Conservation (phyloP, 345 rosid genomes). For the Zanthoxylum bungeanum region DNA sequence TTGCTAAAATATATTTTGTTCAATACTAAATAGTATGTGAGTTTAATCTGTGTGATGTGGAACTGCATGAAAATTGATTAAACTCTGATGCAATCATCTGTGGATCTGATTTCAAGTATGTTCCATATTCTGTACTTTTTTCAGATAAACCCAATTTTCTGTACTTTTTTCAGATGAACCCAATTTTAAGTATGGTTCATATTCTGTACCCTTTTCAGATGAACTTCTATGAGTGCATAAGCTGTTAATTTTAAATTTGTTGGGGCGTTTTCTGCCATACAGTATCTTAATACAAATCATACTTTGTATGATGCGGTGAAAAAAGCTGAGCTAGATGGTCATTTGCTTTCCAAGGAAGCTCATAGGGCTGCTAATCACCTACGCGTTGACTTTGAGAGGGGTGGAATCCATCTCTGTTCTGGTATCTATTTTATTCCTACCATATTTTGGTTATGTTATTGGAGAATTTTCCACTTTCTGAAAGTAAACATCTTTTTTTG, state of each 20-base stretch:
- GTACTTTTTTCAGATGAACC: too few species aligned
- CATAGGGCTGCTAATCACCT: slow-evolving; percentile 72
- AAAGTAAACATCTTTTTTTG: slow-evolving; percentile 16
- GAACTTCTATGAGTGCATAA: background rate
- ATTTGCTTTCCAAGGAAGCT: slow-evolving; percentile 72
- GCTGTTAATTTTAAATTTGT: slow-evolving; percentile 6
- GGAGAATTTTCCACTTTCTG: slow-evolving; percentile 8
- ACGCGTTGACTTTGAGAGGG: slow-evolving; percentile 80
- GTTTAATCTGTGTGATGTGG: background rate
- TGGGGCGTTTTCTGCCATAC: slow-evolving; percentile 18
- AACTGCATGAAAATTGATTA: background rate
- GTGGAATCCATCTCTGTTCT: slow-evolving; percentile 84
- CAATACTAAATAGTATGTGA: background rate
- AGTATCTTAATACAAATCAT: slow-evolving; percentile 85
- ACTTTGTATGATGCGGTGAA: slow-evolving; percentile 76
- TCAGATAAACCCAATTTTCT: too few species aligned
- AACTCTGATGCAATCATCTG: background rate
- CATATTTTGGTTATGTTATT: slow-evolving; percentile 7
- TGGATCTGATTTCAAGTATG: background rate
- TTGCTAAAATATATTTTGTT: background rate
- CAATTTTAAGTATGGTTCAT: too few species aligned
- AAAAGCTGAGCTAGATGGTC: slow-evolving; percentile 69
- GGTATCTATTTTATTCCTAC: slow-evolving; percentile 37
- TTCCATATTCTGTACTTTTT: too few species aligned
- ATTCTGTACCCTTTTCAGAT: background rate